A percentile compares a stretch with the other conserved stretches of the same genome.
Evolutionary conservation across 345 rosid genomes (phyloP).

Genomic region (Moringa oleifera): DNA sequence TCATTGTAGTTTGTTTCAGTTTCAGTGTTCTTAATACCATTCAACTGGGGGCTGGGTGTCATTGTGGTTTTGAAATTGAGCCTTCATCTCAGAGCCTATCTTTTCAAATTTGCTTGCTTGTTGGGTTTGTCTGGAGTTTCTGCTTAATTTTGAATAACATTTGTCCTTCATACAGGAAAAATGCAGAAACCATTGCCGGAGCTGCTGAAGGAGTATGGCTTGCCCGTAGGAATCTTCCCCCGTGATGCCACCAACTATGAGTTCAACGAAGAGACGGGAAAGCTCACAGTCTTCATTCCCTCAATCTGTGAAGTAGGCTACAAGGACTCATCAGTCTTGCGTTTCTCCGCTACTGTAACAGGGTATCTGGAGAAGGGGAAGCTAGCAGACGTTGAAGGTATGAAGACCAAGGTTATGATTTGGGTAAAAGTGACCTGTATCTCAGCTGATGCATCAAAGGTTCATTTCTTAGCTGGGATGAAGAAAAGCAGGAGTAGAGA

Average conservation of each 20-base stretch:
- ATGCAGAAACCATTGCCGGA: conserved; percentile 94
- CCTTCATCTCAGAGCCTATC: no score
- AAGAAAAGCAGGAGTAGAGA: conserved; percentile 68
- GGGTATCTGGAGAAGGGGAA: conserved; percentile 83
- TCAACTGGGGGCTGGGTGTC: no score
- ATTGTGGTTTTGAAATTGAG: no score
- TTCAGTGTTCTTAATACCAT: no score
- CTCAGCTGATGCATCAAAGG: conserved; percentile 64
- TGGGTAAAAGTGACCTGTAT: conserved; percentile 85
- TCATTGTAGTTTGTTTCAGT: no score
- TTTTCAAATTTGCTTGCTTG: no score
- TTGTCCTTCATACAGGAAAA: conserved; percentile 47
- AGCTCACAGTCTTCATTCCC: conserved; percentile 73
- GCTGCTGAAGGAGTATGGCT: conserved; percentile 69
- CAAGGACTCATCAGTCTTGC: conserved; percentile 75
- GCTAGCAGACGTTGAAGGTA: conserved; percentile 74
- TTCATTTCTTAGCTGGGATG: conserved; percentile 73
- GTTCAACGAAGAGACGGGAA: conserved; percentile 77
- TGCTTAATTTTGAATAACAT: no score
- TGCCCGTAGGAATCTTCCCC: conserved; percentile 89
- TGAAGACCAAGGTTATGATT: conserved; percentile 82
- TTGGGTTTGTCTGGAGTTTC: no score
- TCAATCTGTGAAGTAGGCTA: conserved; percentile 82
- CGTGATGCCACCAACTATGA: conserved; percentile 92
- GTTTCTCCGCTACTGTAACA: conserved; percentile 58